A percentile compares a stretch with the other conserved stretches of the same genome.
Conservation (phyloP, 1,139 yeast species). For the Meyerozyma guilliermondii region DNA sequence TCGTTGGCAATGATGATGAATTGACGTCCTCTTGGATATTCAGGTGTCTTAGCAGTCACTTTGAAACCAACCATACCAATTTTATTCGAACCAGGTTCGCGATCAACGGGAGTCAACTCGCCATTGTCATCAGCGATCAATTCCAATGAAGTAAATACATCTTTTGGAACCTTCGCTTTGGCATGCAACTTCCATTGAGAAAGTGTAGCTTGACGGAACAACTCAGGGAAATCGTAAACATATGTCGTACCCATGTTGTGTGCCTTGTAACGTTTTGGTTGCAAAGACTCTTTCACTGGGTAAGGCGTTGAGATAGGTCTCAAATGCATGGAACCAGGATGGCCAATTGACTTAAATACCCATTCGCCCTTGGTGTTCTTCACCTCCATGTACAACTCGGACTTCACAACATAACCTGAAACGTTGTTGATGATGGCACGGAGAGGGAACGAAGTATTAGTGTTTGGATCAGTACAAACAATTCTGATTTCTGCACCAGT, state of each 20-base stretch:
- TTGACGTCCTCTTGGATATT: constrained; percentile 94
- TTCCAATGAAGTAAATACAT: constrained; percentile 73
- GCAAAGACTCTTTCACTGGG: constrained; percentile 95
- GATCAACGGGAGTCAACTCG: constrained; percentile 76
- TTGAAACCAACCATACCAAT: constrained; percentile 98
- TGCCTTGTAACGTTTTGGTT: constrained; percentile 97
- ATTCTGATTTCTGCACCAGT: constrained; percentile 97
- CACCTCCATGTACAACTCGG: constrained; percentile 91
- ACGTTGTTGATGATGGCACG: constrained; percentile 96
- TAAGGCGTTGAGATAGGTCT: constrained; percentile 94
- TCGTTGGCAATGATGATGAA: constrained; percentile 91
- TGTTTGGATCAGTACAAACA: constrained; percentile 82
- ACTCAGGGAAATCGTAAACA: constrained; percentile 97
- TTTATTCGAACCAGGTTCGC: constrained; percentile 94
- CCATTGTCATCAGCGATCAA: constrained; percentile 79
- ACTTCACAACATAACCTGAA: constrained; percentile 93
- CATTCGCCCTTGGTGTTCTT: constrained; percentile 90
- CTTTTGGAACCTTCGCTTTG: constrained; percentile 64
- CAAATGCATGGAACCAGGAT: constrained; percentile 95
- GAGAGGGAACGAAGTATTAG: constrained; percentile 89
- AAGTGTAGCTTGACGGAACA: constrained; percentile 88
- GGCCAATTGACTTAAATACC: constrained; percentile 92
- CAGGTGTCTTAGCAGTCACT: constrained; percentile 88
- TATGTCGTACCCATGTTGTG: constrained; percentile 98
- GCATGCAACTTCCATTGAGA: constrained; percentile 77